Conservation (phyloP, 305 asterid species). For the Rubia occidens region DNA sequence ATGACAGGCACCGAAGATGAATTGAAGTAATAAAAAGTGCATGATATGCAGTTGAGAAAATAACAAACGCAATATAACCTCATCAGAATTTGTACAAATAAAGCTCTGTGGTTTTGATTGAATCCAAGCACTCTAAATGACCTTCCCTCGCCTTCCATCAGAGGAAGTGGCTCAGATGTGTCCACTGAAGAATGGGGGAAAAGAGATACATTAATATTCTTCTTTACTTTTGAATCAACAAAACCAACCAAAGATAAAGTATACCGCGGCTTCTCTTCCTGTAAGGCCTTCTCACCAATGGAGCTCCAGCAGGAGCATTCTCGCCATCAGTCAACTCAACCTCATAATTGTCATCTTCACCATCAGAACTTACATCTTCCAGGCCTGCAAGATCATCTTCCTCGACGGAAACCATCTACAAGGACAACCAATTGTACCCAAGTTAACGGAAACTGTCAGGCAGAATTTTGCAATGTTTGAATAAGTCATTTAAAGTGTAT, state of each 20-base stretch:
- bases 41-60: slow-evolving; percentile 2
- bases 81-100: slow-evolving; percentile 83
- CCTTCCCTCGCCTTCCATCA: slow-evolving; percentile 98
- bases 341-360: slow-evolving; percentile 90
- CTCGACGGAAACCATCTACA: slow-evolving; percentile 92
- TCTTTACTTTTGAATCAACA: neutral
- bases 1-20: neutral
- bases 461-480: no score
- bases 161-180: slow-evolving; percentile 63
- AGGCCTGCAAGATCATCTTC: slow-evolving; percentile 97
- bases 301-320: slow-evolving; percentile 50
- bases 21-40: neutral
- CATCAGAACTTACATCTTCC: slow-evolving; percentile 92
- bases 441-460: neutral
- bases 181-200: slow-evolving; percentile 38
- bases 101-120: slow-evolving; percentile 83
- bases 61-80: slow-evolving; percentile 39
- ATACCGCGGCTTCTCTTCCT: slow-evolving; percentile 76
- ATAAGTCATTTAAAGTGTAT: no score
- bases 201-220: slow-evolving; percentile 17
- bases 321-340: slow-evolving; percentile 85
- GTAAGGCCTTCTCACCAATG: slow-evolving; percentile 49
- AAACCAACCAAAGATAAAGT: slow-evolving; percentile 20
- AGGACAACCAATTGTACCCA: slow-evolving; percentile 18
- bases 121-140: slow-evolving; percentile 80